These are phyloP conservation scores for Silene conica DNA, from an alignment of 148 eudicot species.

Conservation along the genomic window DNA sequence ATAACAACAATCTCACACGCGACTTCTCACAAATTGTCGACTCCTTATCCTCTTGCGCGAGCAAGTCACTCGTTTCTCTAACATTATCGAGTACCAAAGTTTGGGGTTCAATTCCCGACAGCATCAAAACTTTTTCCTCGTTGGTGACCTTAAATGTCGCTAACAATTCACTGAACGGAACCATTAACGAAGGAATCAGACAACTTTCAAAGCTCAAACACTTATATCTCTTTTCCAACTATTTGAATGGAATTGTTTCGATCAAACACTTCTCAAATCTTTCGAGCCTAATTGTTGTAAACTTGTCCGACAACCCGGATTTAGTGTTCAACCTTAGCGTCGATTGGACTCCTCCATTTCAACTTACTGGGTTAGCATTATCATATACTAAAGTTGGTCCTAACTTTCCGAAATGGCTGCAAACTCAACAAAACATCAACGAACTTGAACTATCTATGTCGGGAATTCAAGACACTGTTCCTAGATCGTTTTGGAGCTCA, in stretches of 20 bases:
- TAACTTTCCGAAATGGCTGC: conserved; percentile 24
- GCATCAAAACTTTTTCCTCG: conserved; percentile 14
- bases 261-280: conserved; percentile 23
- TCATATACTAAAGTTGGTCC: conserved; percentile 18
- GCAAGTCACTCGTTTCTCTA: conserved; percentile 10
- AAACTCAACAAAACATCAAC: background rate
- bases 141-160: conserved; percentile 7
- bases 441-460: no score
- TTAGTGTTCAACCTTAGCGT: conserved; percentile 10
- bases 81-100: conserved; percentile 9
- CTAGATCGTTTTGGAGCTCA: conserved; percentile 6
- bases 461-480: conserved; percentile 3
- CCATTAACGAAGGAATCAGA: conserved; percentile 6
- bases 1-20: background rate
- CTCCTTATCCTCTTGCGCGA: conserved; percentile 13
- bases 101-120: conserved; percentile 27
- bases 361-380: background rate
- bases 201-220: conserved; percentile 24
- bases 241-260: conserved; percentile 24
- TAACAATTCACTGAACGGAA: conserved; percentile 21
- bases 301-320: conserved; percentile 24
- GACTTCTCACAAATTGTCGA: conserved; percentile 8
- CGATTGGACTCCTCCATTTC: conserved; percentile 23
- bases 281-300: conserved; percentile 14
- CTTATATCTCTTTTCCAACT: conserved; percentile 24